Evolutionary conservation across 2,329 filamentous ascomycete genomes (phyloP), one percentile per base, ranked within the genome.

Genomic region (Dactylellina cionopaga): DNA sequence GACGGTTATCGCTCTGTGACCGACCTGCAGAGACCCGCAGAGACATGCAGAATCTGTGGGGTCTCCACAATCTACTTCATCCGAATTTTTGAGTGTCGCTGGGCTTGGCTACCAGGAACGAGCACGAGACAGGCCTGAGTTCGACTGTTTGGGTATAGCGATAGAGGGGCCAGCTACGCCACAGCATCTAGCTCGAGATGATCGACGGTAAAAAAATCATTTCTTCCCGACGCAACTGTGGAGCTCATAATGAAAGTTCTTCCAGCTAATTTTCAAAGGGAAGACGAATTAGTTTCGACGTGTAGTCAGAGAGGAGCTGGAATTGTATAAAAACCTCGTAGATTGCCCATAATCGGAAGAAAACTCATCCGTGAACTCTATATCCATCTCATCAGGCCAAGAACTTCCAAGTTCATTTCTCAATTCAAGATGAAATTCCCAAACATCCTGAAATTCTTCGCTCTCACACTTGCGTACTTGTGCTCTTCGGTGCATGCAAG

Each of bases 41-140:
- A n/a, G n/a, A n/a, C n/a, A n/a, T n/a, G n/a, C n/a, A 56, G 43
- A 44, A 68, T 31, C 29, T 66, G 52, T 59, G 63, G 63, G 63
- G 63, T 59, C 63, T 59, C 63, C 63, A 39, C 63, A 68, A 35
- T 17, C 6, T 37, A 37, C 35, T 68, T 68, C 63, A 60, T 68
- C 63, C 29, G 63, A 68, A 68, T 66, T 68, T 68, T 58, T 49
- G 37, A 37, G 27, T 44, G 46, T 51, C 24, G 17, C 22, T 6
- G 13, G 13, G 24, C 31, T 17, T 49, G n/a, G 19, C 41, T 15
- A 22, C n/a, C 13, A 37, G n/a, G 37, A 41, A 22, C 27, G 24
- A 29, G n/a, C 37, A 64, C 37, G 49, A 39, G 31, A 55, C 3
- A 31, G n/a, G 37, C 22, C 41, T 13, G 60, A 31, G n/a, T 47